Percentiles rank a stretch among this genome's conserved stretches.
Evolutionary conservation across 768 basidiomycete species (phyloP).

Genomic region (Boletus subparvulus): DNA sequence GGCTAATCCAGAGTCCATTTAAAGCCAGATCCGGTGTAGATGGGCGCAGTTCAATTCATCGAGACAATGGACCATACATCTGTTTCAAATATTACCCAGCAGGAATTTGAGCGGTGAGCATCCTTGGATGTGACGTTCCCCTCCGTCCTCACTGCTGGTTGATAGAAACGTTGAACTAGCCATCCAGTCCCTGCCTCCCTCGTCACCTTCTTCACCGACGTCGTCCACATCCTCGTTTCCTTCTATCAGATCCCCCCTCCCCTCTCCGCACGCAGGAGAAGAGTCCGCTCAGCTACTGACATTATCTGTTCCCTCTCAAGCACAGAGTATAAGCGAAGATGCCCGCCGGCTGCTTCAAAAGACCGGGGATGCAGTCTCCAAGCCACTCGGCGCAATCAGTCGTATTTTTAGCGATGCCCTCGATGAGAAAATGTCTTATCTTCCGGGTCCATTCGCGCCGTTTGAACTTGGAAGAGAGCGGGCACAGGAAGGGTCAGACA

Average conservation of each 20-base stretch:
- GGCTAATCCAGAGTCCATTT: background rate
- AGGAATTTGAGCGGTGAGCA: conserved; percentile 81
- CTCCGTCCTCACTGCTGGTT: conserved; percentile 4
- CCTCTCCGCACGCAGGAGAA: conserved; percentile 70
- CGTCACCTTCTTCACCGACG: conserved; percentile 32
- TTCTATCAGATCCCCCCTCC: conserved; percentile 34
- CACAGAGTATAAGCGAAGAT: conserved; percentile 51
- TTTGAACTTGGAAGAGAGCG: conserved; percentile 61
- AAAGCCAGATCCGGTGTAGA: conserved; percentile 45
- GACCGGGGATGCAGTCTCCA: conserved; percentile 88
- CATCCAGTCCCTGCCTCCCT: conserved; percentile 46
- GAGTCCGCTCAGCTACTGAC: conserved; percentile 84
- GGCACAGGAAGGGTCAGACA: conserved; percentile 37
- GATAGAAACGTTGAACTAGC: conserved; percentile 58
- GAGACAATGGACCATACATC: conserved; percentile 97
- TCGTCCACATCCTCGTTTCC: conserved; percentile 39
- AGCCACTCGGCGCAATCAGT: conserved; percentile 86
- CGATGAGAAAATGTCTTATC: conserved; percentile 63
- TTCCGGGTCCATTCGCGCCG: conserved; percentile 70
- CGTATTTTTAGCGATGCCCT: conserved; percentile 85
- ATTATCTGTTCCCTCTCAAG: conserved; percentile 47
- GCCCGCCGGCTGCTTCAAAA: conserved; percentile 83
- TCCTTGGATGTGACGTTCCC: background rate
- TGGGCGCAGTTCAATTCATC: conserved; percentile 95
- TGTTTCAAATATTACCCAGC: conserved; percentile 89